These are phyloP conservation scores for Verticillium longisporum DNA, from an alignment of 2,329 filamentous ascomycete species.

Conservation along the genomic window DNA sequence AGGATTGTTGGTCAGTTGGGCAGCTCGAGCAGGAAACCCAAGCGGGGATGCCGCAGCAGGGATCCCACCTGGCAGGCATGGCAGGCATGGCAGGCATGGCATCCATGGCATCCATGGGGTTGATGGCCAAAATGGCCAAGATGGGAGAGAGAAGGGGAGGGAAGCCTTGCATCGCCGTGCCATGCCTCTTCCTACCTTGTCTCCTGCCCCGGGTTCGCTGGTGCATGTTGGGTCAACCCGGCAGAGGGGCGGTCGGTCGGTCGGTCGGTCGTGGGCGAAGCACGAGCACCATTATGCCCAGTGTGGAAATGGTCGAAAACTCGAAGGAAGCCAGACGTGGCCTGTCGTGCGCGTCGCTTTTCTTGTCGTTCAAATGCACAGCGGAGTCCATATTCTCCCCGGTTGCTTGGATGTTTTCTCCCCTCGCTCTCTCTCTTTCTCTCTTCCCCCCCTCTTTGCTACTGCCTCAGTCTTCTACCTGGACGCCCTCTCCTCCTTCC, in stretches of 20 bases:
- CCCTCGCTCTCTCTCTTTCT: not conserved
- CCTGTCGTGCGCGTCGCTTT: not conserved
- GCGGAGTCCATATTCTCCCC: not conserved
- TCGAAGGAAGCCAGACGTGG: not conserved
- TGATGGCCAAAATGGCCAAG: too few relatives aligned
- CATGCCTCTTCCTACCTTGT: not conserved
- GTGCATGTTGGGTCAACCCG: not conserved
- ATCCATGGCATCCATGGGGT: not conserved
- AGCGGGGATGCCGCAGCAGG: not conserved
- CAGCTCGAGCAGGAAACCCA: not conserved
- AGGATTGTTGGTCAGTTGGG: not conserved
- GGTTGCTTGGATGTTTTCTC: not conserved
- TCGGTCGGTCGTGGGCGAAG: not conserved
- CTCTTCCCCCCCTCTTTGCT: not conserved
- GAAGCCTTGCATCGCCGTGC: not conserved
- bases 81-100: not conserved
- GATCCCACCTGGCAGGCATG: not conserved
- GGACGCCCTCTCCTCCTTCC: too few relatives aligned
- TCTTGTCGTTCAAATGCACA: not conserved
- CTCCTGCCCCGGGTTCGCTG: not conserved
- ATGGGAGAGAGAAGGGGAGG: not conserved
- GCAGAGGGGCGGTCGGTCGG: not conserved
- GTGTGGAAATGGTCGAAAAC: not conserved
- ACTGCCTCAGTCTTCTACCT: not conserved
- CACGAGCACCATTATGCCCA: not conserved